Percentiles rank a stretch among this genome's conserved stretches.
These are phyloP conservation scores for Linnemannia elongata DNA, from an alignment of 192 early-diverging fungal genomes.

Conservation along the genomic window DNA sequence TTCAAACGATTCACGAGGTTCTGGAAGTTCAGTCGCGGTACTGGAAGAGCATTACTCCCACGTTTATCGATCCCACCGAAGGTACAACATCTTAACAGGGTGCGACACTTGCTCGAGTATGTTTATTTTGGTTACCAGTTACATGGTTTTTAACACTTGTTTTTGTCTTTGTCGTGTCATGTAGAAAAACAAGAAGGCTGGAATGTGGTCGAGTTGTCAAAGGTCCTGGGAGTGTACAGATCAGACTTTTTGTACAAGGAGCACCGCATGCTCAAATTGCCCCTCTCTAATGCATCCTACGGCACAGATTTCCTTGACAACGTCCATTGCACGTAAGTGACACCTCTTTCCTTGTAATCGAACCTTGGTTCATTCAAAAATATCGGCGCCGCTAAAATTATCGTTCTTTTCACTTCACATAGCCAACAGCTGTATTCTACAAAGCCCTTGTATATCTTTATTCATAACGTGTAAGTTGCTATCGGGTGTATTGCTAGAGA, in stretches of 20 bases:
- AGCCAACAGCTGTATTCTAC: conserved; percentile 36
- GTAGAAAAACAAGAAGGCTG: conserved; percentile 19
- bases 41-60: conserved; percentile 61
- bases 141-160: background rate
- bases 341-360: background rate
- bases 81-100: conserved; percentile 31
- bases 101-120: background rate
- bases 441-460: conserved; percentile 55
- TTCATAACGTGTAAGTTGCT: conserved; percentile 56
- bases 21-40: conserved; percentile 60
- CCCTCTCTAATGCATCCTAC: conserved; percentile 41
- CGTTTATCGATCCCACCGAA: conserved; percentile 39
- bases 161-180: background rate
- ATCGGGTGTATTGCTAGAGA: background rate
- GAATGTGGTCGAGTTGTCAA: conserved; percentile 26
- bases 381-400: background rate
- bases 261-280: conserved; percentile 52
- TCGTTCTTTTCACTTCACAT: conserved; percentile 1
- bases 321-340: conserved; percentile 55
- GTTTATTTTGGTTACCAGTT: background rate
- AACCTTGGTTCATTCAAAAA: background rate
- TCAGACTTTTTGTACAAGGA: conserved; percentile 47
- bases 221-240: conserved; percentile 44
- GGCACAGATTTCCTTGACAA: conserved; percentile 34
- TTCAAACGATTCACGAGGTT: conserved; percentile 64